Evolutionary conservation across 371 early-diverging fungal genomes (phyloP).

Genomic region (Rhizopus arrhizus): DNA sequence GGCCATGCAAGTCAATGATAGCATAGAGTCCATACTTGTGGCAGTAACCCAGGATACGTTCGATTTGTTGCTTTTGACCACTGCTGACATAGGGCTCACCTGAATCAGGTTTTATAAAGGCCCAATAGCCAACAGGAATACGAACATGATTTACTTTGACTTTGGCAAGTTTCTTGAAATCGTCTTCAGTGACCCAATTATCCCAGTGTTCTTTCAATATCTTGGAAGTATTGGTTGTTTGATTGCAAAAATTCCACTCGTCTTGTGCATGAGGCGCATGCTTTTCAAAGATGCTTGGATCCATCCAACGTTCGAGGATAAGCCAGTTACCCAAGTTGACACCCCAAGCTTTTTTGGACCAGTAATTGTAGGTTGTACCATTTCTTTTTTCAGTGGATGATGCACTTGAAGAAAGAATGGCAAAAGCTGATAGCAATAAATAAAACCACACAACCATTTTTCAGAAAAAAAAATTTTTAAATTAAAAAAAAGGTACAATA

Average conservation of each 20-base stretch:
- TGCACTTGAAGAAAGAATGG: neutral
- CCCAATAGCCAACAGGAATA: conserved; percentile 55
- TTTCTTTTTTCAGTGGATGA: conserved; percentile 19
- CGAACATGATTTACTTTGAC: conserved; percentile 56
- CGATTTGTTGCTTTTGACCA: conserved; percentile 52
- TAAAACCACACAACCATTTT: neutral
- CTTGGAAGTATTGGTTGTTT: conserved; percentile 32
- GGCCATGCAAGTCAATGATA: conserved; percentile 65
- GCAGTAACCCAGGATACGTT: conserved; percentile 53
- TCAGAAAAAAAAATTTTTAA: neutral
- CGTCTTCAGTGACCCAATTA: conserved; percentile 51
- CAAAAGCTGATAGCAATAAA: neutral
- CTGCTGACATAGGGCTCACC: conserved; percentile 55
- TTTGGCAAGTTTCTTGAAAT: conserved; percentile 37
- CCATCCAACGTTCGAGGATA: conserved; percentile 61
- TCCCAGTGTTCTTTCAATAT: conserved; percentile 44
- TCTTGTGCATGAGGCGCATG: conserved; percentile 41
- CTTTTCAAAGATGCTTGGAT: conserved; percentile 36
- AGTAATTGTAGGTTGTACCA: conserved; percentile 32
- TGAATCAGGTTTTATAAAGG: conserved; percentile 37
- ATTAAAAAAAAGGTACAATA: no score
- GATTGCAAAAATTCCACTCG: conserved; percentile 51
- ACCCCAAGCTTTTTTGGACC: conserved; percentile 52
- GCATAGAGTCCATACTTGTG: conserved; percentile 57
- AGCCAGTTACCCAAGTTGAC: conserved; percentile 70